Base-by-base conservation (phyloP, 2,329 filamentous ascomycete species). In the Penicillium sp. region DNA sequence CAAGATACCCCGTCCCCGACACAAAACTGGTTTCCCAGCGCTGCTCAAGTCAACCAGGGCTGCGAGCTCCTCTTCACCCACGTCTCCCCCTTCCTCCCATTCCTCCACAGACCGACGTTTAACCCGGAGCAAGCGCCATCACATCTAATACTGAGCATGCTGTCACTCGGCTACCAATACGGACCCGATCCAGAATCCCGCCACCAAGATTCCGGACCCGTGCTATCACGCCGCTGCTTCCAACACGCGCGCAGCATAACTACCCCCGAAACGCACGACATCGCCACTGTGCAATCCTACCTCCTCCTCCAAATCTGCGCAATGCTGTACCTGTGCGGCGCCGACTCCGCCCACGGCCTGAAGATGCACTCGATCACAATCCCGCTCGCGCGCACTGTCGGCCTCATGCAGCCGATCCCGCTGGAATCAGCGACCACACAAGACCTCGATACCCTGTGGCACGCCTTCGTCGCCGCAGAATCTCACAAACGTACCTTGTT, bases 261-360 rank as follows among this genome's bases (percentile, higher is more conserved):
- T n/a, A 57, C 64, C 7, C 62, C 64, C 3, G 65, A 67, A 2
- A 69, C 73, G 2, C 11, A 11, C 3, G 70, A 68, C 15, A 63
- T 76, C 7, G 56, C 67, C 5, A 62, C 76, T 15, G 71, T 81
- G 0, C 79, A 82, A 59, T 66, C 76, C 3, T 78, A 78, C 30
- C 60, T 80, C 2, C 66, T 82, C 7, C 73, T 81, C 2, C 72
- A 81, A 54, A 75, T 80, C 7, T 79, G 71, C 56, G 72, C 78
- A n/a, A 80, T 80, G 71, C 76, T 81, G 71, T 81, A 80, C 58
- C 71, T 80, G 26, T 79, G 77, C 61, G 76, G 77, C 0, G 61
- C 70, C 1, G 66, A 75, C 53, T 79, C 78, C 0, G 65, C 69
- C 2, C 73, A 72, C 26, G 78, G 74, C 3, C 71, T 79, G 13